phyloP scores from a whole-genome alignment of 2,329 filamentous ascomycete genomes.

The Ophiocordyceps camponoti-leonardi region DNA sequence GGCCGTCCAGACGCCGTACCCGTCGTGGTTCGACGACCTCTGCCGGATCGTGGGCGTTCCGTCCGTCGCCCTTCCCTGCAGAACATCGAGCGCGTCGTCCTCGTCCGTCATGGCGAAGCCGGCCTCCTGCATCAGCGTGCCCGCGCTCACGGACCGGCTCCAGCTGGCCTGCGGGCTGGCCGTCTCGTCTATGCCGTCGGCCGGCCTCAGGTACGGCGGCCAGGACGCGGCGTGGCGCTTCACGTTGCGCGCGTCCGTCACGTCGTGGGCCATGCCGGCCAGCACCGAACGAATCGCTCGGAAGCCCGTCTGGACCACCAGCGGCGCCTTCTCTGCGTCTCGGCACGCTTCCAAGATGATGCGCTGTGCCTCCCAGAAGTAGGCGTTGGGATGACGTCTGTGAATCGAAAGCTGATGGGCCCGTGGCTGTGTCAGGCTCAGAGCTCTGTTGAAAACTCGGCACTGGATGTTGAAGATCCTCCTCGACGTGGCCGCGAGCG shows the following conservation, averaged over 20 bases:
- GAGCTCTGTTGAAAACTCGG: slow-evolving; percentile 13
- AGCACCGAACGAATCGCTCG: slow-evolving; percentile 35
- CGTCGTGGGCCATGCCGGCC: slow-evolving; percentile 33
- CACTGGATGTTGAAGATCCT: slow-evolving; percentile 13
- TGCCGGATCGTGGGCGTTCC: slow-evolving; percentile 40
- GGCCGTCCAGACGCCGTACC: slow-evolving; percentile 31
- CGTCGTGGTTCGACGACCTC: slow-evolving; percentile 8
- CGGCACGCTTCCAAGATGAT: slow-evolving; percentile 34
- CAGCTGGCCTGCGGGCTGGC: slow-evolving; percentile 31
- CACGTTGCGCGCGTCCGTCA: slow-evolving; percentile 29
- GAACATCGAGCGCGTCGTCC: slow-evolving; percentile 30
- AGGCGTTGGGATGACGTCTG: slow-evolving; percentile 11
- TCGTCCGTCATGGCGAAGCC: slow-evolving; percentile 30
- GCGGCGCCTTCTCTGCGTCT: slow-evolving; percentile 26
- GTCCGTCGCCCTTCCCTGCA: slow-evolving; percentile 33
- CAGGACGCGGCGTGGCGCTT: slow-evolving; percentile 32
- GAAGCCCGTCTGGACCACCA: slow-evolving; percentile 34
- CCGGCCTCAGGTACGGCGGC: slow-evolving; percentile 41
- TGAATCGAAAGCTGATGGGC: slow-evolving; percentile 8
- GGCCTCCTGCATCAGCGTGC: slow-evolving; percentile 35
- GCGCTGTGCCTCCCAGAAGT: slow-evolving; percentile 38
- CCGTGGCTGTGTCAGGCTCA: slow-evolving; percentile 11
- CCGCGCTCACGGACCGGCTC: slow-evolving; percentile 34
- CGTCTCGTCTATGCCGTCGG: slow-evolving; percentile 42
- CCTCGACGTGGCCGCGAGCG: slow-evolving; percentile 2